Evolutionary conservation across 768 basidiomycete species (phyloP).

Genomic region (Trametes cingulata): DNA sequence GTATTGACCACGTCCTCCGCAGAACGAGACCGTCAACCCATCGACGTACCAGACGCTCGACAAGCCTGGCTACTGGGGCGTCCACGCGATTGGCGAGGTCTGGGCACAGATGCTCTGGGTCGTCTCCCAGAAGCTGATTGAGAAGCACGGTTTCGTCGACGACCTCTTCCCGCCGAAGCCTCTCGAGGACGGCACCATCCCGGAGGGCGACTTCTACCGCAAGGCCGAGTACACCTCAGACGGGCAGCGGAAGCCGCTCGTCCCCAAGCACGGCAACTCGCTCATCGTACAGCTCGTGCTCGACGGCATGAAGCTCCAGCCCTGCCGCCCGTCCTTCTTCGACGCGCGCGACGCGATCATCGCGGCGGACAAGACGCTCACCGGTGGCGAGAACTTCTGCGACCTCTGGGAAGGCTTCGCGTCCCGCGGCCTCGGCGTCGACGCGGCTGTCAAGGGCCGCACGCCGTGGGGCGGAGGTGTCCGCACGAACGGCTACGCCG

Average conservation of each 20-base stretch:
- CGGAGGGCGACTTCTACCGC: conserved; percentile 76
- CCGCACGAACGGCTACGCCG: conserved; percentile 55
- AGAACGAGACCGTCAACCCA: conserved; percentile 76
- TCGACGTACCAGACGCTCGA: conserved; percentile 94
- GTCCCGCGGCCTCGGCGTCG: conserved; percentile 74
- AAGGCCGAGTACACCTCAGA: conserved; percentile 35
- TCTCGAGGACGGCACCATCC: conserved; percentile 60
- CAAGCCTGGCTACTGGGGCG: conserved; percentile 92
- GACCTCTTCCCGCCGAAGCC: conserved; percentile 81
- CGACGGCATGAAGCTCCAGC: conserved; percentile 93
- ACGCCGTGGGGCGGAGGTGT: conserved; percentile 96
- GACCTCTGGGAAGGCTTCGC: conserved; percentile 85
- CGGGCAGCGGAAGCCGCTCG: conserved; percentile 54
- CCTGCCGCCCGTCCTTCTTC: conserved; percentile 89
- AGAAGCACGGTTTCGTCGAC: conserved; percentile 78
- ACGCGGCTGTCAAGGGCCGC: conserved; percentile 70
- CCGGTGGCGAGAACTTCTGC: conserved; percentile 92
- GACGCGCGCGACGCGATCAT: conserved; percentile 89
- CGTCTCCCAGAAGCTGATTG: conserved; percentile 69
- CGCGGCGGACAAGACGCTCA: conserved; percentile 86
- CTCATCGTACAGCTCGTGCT: conserved; percentile 82
- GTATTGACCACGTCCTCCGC: neutral
- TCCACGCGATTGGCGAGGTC: conserved; percentile 90
- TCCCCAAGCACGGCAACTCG: conserved; percentile 93
- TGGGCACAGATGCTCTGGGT: conserved; percentile 94